Percentiles rank a stretch among this genome's conserved stretches.
These are phyloP conservation scores for Yamadazyma insecticola DNA, from an alignment of 805 yeast genomes.

Conservation along the genomic window DNA sequence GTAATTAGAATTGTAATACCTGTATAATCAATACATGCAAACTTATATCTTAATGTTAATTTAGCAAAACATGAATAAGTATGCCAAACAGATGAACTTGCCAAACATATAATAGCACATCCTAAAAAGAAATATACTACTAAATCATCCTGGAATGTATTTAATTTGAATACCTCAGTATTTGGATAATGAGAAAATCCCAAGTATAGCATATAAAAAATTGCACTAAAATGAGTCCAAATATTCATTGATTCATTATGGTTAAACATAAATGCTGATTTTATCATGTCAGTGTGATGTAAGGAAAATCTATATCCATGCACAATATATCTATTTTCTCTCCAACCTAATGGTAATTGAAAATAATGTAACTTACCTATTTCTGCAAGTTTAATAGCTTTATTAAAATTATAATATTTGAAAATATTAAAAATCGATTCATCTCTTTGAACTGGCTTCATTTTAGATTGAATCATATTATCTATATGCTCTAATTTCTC, in stretches of 20 bases:
- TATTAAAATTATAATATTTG: constrained; percentile 36
- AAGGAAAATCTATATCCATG: constrained; percentile 82
- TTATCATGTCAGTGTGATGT: constrained; percentile 54
- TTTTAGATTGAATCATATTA: constrained; percentile 30
- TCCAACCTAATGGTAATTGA: constrained; percentile 88
- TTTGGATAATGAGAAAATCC: constrained; percentile 60
- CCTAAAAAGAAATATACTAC: constrained; percentile 60
- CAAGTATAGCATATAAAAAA: constrained; percentile 52
- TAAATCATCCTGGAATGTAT: constrained; percentile 41
- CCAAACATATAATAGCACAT: constrained; percentile 73
- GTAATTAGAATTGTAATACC: constrained; percentile 90
- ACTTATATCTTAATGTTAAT: constrained; percentile 56
- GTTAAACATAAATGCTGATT: constrained; percentile 50
- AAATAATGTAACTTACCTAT: constrained; percentile 64
- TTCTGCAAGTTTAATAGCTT: constrained; percentile 28
- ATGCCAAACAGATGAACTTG: constrained; percentile 86
- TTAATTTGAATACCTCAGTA: constrained; percentile 42
- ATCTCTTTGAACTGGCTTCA: constrained; percentile 23
- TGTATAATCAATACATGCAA: constrained; percentile 92
- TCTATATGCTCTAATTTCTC: constrained; percentile 36
- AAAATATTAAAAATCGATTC: constrained; percentile 29
- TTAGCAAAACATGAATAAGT: constrained; percentile 78
- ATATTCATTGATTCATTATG: constrained; percentile 92
- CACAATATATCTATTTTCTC: constrained; percentile 82
- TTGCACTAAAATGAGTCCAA: constrained; percentile 86